phyloP scores from a whole-genome alignment of 2,329 filamentous ascomycete genomes.

The Pseudogymnoascus sp. region DNA sequence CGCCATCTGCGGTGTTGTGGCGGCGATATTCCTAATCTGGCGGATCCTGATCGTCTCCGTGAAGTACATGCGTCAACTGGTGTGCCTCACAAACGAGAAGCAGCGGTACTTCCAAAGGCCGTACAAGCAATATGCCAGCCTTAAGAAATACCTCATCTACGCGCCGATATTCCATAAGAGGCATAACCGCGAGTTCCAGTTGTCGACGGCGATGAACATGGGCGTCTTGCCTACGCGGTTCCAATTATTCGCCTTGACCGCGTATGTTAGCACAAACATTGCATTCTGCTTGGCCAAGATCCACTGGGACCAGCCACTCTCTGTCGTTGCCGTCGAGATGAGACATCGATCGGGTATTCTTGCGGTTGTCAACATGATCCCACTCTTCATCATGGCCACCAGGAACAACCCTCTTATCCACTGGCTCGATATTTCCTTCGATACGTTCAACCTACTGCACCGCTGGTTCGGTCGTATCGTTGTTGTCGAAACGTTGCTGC shows the following conservation, averaged over 20 bases:
- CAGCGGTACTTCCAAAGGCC: conserved; percentile 70
- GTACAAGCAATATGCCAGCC: conserved; percentile 42
- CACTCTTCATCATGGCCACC: conserved; percentile 63
- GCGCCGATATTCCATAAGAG: conserved; percentile 65
- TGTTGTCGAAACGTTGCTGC: conserved; percentile 57
- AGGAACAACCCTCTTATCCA: conserved; percentile 72
- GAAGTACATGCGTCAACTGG: conserved; percentile 62
- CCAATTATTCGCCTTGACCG: conserved; percentile 58
- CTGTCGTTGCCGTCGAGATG: conserved; percentile 40
- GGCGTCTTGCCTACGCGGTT: conserved; percentile 74
- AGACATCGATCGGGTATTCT: conserved; percentile 63
- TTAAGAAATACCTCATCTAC: conserved; percentile 59
- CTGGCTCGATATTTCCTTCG: conserved; percentile 65
- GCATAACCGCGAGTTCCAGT: conserved; percentile 66
- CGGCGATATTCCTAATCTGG: conserved; percentile 57
- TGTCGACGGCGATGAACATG: conserved; percentile 59
- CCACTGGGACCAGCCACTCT: conserved; percentile 43
- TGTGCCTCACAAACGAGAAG: conserved; percentile 67
- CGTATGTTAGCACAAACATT: conserved; percentile 65
- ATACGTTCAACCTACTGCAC: conserved; percentile 75
- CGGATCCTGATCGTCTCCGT: conserved; percentile 51
- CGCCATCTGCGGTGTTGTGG: conserved; percentile 54
- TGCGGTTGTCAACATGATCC: conserved; percentile 67
- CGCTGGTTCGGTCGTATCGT: conserved; percentile 74
- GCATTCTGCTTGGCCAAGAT: conserved; percentile 66